Base-by-base conservation (phyloP, 2,329 filamentous ascomycete species). In the Beauveria bassiana region DNA sequence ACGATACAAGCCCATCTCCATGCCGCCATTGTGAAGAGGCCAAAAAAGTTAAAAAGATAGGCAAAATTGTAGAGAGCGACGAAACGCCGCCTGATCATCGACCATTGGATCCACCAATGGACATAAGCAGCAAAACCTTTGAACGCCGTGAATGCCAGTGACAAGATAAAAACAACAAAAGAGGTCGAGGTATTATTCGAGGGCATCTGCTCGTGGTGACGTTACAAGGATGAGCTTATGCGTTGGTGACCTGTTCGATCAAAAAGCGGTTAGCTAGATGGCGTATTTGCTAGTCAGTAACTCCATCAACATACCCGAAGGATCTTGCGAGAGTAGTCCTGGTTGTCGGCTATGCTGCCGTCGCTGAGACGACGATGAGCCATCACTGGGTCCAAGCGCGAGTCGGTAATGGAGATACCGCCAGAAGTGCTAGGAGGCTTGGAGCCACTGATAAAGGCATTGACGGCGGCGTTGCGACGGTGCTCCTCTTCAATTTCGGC, bases 251-350 rank as follows among this genome's bases (percentile, higher is more conserved):
- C 82, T 84, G 58, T 7, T 45, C 5, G 34, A 5, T 10, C 40
- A 20, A 3, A 28, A 12, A 5, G 26, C 3, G 45, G 64, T 69
- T 65, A 72, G 65, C 22, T 22, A 20, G 8, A 2, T 51, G 24
- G 34, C 16, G 2, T 18, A n/a, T 52, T 18, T 3, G 3, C 16
- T 10, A 16, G 3, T 28, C 1, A 22, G 22, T 34, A 16, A 8
- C 18, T 31, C 3, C 6, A 28, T 1, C n/a, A 62, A 78, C 84
- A 67, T 83, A 96, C 93, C 86, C 96, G 90, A 71, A 98, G 84
- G 75, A 98, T 97, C 77, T 90, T 89, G 77, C 93, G 86, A 65
- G 93, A 97, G 78, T 96, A 98, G 74, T 98, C 93, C 76, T 96
- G 87, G 76, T 97, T 96, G 74, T 98, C 93, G 58, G 93, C 93